These are phyloP conservation scores for Lecanoromycetidae sp. DNA, from an alignment of 2,329 filamentous ascomycete species.

Conservation along the genomic window DNA sequence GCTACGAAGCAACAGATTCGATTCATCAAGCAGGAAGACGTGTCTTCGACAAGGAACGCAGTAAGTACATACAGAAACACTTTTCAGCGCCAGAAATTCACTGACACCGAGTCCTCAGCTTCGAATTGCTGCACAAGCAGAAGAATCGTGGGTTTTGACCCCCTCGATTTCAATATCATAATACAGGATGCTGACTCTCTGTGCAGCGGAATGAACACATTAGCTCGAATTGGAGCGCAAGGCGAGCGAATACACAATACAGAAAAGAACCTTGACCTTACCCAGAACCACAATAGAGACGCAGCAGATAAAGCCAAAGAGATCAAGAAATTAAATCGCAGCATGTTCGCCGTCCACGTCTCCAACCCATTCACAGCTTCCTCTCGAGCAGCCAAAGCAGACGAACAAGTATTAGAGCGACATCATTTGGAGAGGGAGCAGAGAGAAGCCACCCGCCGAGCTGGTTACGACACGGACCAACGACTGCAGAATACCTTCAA, in stretches of 20 bases:
- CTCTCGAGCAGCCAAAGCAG: slow-evolving; percentile 50
- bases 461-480: slow-evolving; percentile 42
- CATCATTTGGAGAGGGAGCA: slow-evolving; percentile 45
- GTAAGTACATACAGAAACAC: too few relatives aligned
- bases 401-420: slow-evolving; percentile 57
- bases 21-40: slow-evolving; percentile 65
- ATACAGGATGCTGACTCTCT: not conserved
- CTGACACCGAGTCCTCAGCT: too few relatives aligned
- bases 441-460: slow-evolving; percentile 43
- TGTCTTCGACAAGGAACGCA: slow-evolving; percentile 59
- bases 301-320: slow-evolving; percentile 72
- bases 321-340: slow-evolving; percentile 71
- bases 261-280: slow-evolving; percentile 70
- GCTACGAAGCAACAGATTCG: slow-evolving; percentile 63
- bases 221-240: slow-evolving; percentile 63
- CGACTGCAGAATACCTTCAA: slow-evolving; percentile 53
- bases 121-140: slow-evolving; percentile 54
- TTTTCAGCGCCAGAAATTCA: too few relatives aligned
- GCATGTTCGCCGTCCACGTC: slow-evolving; percentile 81
- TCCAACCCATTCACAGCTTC: slow-evolving; percentile 65
- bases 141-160: slow-evolving; percentile 39
- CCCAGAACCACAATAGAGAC: slow-evolving; percentile 60
- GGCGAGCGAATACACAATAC: slow-evolving; percentile 64
- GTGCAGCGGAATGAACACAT: slow-evolving; percentile 59
- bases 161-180: not conserved